A percentile compares a stretch with the other conserved stretches of the same genome.
Evolutionary conservation across 805 yeast genomes (phyloP).

Genomic region (Starmerella lactis-condensi): DNA sequence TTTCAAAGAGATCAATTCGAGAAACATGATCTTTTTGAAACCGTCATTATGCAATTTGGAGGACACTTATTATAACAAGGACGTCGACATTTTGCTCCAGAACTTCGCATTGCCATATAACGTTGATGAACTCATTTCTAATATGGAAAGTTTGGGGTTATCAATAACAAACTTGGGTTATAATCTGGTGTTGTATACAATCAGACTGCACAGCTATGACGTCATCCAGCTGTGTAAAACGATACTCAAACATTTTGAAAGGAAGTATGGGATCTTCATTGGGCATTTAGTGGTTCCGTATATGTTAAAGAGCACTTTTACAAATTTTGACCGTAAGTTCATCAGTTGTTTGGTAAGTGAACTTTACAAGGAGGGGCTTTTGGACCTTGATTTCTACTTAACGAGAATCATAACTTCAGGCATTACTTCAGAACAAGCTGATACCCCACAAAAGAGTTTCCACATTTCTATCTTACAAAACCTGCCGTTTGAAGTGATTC

Average conservation of each 20-base stretch:
- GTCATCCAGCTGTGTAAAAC: constrained; percentile 10
- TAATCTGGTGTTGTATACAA: constrained; percentile 11
- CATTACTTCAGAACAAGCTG: constrained; percentile 41
- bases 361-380: constrained; percentile 30
- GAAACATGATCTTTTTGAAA: too few species aligned
- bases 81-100: constrained; percentile 19
- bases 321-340: too few species aligned
- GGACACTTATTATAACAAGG: too few species aligned
- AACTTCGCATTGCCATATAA: constrained; percentile 16
- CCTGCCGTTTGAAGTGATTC: constrained; percentile 17
- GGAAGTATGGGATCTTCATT: constrained; percentile 6
- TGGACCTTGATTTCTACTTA: constrained; percentile 48
- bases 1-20: too few species aligned
- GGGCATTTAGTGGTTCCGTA: too few species aligned
- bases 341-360: constrained; percentile 31
- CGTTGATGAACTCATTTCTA: constrained; percentile 9
- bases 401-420: constrained; percentile 77
- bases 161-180: constrained; percentile 4
- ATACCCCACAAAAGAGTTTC: constrained; percentile 26
- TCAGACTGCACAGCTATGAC: constrained; percentile 6
- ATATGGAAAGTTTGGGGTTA: constrained; percentile 4
- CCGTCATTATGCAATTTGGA: too few species aligned
- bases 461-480: constrained; percentile 31
- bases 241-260: constrained; percentile 10
- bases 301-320: too few species aligned